Base-by-base conservation (phyloP, 129 eudicot species). In the Erigeron canadensis region DNA sequence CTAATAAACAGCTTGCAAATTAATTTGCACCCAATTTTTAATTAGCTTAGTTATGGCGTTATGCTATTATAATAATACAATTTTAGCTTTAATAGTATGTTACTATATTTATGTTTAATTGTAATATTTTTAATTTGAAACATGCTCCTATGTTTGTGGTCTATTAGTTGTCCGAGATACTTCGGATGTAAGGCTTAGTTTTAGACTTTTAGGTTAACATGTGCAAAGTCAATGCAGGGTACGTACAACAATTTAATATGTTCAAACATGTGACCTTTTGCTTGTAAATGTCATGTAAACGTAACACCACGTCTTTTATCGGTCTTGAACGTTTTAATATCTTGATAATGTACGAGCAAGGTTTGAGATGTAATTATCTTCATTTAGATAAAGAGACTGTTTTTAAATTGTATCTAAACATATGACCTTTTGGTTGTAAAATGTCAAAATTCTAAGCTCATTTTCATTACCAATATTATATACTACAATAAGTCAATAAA, bases 251-350 rank as follows among this genome's bases (percentile, higher is more conserved):
- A 2, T 28, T 28, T 28, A 28, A 28, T 50, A 50, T 12, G 19
- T 50, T n/a, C 56, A 15, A 6, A 18, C 56, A 50, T 50, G 56
- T 50, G 56, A 50, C 9, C 17, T 50, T 50, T 50, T 12, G 17
- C 17, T 50, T 50, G 56, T 50, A 50, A 50, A 50, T 50, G 56
- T 50, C 56, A 50, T n/a, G n/a, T n/a, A n/a, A n/a, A n/a, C n/a
- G n/a, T n/a, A n/a, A n/a, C n/a, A n/a, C n/a, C n/a, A n/a, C n/a
- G n/a, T n/a, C n/a, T n/a, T n/a, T n/a, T n/a, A n/a, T n/a, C n/a
- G n/a, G n/a, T n/a, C n/a, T n/a, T n/a, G n/a, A n/a, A n/a, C n/a
- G n/a, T n/a, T n/a, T n/a, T n/a, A n/a, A n/a, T n/a, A n/a, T n/a
- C n/a, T n/a, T n/a, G n/a, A n/a, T n/a, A n/a, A n/a, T n/a, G n/a